Conservation (phyloP, 2,329 filamentous ascomycete genomes). For the Dactylellina parvicollis region DNA sequence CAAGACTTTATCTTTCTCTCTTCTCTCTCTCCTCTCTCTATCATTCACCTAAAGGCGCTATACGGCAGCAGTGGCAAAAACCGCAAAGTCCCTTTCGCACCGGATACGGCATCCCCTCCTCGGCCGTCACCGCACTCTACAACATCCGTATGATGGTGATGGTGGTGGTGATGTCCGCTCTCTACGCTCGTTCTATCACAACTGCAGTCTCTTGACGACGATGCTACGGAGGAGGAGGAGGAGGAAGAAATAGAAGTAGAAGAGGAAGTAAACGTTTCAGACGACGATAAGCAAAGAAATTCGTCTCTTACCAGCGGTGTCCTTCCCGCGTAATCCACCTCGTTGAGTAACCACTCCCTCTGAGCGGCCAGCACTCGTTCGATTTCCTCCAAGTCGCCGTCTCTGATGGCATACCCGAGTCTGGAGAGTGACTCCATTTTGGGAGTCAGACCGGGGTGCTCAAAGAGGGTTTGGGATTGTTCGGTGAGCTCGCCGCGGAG, state of each 20-base stretch:
- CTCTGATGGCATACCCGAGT: constrained; percentile 81
- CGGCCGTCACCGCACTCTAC: neutral
- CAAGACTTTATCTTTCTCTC: neutral
- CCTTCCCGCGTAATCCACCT: constrained; percentile 61
- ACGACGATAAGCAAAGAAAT: constrained; percentile 33
- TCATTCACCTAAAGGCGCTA: constrained; percentile 20
- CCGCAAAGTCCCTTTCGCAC: constrained; percentile 12
- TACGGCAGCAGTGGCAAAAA: constrained; percentile 41
- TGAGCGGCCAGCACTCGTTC: constrained; percentile 58
- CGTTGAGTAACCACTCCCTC: constrained; percentile 58
- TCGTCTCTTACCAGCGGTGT: constrained; percentile 59
- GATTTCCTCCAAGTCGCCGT: constrained; percentile 70
- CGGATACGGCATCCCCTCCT: neutral
- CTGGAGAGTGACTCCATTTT: constrained; percentile 75
- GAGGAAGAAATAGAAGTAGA: constrained; percentile 3
- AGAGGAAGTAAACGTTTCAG: constrained; percentile 16
- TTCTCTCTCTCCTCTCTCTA: neutral
- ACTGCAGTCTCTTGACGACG: constrained; percentile 38
- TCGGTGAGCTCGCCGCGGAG: constrained; percentile 88
- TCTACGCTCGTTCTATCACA: constrained; percentile 19
- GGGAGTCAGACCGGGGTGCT: constrained; percentile 73
- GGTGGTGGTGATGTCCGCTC: neutral
- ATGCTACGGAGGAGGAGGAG: constrained; percentile 13
- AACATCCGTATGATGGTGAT: too few relatives aligned
- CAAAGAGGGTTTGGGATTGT: constrained; percentile 75